Base-by-base conservation (phyloP, 768 basidiomycete species). In the Candolleomyces aberdarensis region DNA sequence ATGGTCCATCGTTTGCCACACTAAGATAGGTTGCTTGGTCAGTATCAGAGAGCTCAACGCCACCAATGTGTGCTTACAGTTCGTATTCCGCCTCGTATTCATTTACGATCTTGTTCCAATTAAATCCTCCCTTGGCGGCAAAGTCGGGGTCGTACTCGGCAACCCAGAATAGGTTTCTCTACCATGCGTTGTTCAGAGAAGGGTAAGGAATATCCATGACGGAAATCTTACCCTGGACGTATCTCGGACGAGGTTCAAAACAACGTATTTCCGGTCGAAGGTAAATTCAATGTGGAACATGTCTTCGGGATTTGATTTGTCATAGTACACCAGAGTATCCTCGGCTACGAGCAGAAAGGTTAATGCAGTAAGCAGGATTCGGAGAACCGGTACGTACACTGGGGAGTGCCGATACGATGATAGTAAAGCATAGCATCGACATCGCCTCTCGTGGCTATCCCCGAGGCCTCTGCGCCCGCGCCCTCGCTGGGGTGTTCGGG, bases 141-240 rank as follows among this genome's bases (percentile, higher is more conserved):
- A 81, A 76, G 58, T 83, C 79, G 51, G 83, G 75, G 50, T 82
- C 68, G 8, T 91, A 77, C 64, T 91, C 85, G 7, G 87, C 82
- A 50, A 92, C 78, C 90, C 91, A 92, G 1, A 91, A 70, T 10
- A 86, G 70, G 67, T 90, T 88, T 84, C 85, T 86, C 89, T 91
- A 55, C 43, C 59, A 55, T 54, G 36, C 36, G 6, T 36, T 36
- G 36, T 7, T 36, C 36, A 36, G 32, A 41, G 49, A 57, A 39
- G 31, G 47, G 22, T 32, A 40, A 61, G 9, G 6, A n/a, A 58
- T 49, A 54, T 50, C 36, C 29, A 44, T 10, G 48, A 11, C 11
- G 69, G 29, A 56, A 9, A 32, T 68, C 77, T 62, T 71, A 89
- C 90, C 69, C 81, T 78, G 13, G 87, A 81, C 20, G 85, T 88